A percentile compares a stretch with the other conserved stretches of the same genome.
Conservation (phyloP, 2,329 filamentous ascomycete genomes). For the Colletotrichum lupini region DNA sequence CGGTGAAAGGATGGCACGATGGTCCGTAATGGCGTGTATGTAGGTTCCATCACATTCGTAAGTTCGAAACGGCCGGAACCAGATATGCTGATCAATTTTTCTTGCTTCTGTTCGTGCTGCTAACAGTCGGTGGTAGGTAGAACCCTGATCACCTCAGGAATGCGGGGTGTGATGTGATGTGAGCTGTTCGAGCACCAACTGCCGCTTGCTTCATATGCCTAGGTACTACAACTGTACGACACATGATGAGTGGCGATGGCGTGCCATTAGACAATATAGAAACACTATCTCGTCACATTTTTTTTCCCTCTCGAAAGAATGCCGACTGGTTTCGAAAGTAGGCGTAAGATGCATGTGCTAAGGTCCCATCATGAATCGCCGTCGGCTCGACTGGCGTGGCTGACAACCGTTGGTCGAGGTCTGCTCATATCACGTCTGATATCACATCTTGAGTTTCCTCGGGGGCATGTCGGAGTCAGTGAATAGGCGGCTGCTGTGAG, state of each 20-base stretch:
- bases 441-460: neutral
- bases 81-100: conserved; percentile 10
- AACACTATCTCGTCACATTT: neutral
- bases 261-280: neutral
- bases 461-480: neutral
- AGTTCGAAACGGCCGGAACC: neutral
- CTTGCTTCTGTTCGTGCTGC: neutral
- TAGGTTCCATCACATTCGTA: neutral
- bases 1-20: conserved; percentile 2
- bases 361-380: neutral
- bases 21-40: neutral
- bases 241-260: neutral
- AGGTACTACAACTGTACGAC: too few relatives aligned
- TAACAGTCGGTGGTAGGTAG: neutral
- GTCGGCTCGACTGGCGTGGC: conserved; percentile 8
- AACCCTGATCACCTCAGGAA: neutral
- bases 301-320: neutral
- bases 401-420: neutral
- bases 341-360: conserved; percentile 1
- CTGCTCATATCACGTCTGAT: neutral
- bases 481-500: neutral
- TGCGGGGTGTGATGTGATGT: conserved; percentile 16
- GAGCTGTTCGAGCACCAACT: conserved; percentile 13
- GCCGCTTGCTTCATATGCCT: neutral
- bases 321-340: neutral